These are phyloP conservation scores for Mycosphaerella sp. DNA, from an alignment of 2,329 filamentous ascomycete species.

Conservation along the genomic window DNA sequence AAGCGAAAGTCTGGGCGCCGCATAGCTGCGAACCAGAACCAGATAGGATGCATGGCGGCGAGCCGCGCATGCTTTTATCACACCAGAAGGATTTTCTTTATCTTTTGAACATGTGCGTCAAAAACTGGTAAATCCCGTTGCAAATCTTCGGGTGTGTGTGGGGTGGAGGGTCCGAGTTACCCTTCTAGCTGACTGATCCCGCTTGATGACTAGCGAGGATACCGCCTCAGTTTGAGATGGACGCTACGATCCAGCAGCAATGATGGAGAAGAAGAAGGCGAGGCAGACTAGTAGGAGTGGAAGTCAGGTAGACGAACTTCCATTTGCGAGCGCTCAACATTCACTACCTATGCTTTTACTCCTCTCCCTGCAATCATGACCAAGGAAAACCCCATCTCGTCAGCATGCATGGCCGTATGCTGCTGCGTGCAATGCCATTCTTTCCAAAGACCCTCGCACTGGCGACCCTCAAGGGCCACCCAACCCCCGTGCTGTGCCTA, in stretches of 20 bases:
- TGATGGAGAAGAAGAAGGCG: not conserved
- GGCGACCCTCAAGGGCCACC: not conserved
- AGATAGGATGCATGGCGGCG: slow-evolving; percentile 2
- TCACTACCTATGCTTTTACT: not conserved
- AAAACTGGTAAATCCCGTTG: not conserved
- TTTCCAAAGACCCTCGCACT: not conserved
- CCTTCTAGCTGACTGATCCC: no score
- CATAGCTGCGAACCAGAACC: not conserved
- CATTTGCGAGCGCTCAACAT: not conserved
- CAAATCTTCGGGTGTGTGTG: not conserved
- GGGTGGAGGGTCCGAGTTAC: not conserved
- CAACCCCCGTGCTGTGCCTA: not conserved
- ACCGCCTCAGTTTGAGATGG: no score
- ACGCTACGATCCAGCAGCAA: not conserved
- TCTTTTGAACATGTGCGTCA: not conserved
- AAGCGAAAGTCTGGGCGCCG: no score
- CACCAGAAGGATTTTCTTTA: not conserved
- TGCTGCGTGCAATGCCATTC: not conserved
- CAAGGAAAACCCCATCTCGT: not conserved
- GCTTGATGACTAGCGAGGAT: no score
- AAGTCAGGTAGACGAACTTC: not conserved
- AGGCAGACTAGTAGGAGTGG: not conserved
- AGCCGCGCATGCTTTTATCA: slow-evolving; percentile 9
- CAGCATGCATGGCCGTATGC: not conserved
- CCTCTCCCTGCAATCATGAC: not conserved